Evolutionary conservation across 1,284 basidiomycete genomes (phyloP).

Genomic region (Tremellales sp.): DNA sequence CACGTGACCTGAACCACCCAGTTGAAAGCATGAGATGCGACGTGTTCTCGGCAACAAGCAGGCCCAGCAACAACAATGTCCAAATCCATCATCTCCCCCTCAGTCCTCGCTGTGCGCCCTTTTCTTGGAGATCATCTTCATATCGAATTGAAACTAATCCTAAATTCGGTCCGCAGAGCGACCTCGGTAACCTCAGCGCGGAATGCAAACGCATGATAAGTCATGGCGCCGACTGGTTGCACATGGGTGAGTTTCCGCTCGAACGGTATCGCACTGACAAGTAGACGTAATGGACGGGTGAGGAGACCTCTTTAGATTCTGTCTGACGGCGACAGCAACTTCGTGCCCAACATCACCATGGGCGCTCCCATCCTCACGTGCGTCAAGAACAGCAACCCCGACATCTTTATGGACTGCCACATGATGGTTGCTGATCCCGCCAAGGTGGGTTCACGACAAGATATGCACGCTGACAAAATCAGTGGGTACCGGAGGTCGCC

Average conservation of each 20-base stretch:
- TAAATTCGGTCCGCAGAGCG: constrained; percentile 53
- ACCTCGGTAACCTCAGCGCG: constrained; percentile 84
- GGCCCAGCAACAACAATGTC: constrained; percentile 64
- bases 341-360: constrained; percentile 98
- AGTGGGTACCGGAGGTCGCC: constrained; percentile 97
- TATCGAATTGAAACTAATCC: constrained; percentile 5
- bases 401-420: constrained; percentile 99
- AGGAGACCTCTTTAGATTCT: constrained; percentile 13
- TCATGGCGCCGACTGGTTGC: constrained; percentile 89
- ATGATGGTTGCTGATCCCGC: constrained; percentile 99
- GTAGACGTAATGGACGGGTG: constrained; percentile 95
- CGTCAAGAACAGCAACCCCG: constrained; percentile 83
- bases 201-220: constrained; percentile 93
- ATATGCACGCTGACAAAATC: constrained; percentile 1
- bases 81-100: constrained; percentile 81
- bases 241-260: constrained; percentile 68
- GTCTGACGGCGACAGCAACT: constrained; percentile 58
- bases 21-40: no score
- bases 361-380: constrained; percentile 85
- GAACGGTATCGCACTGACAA: neutral
- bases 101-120: constrained; percentile 64
- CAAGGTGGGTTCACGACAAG: constrained; percentile 56
- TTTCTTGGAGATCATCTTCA: neutral
- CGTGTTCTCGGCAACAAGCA: neutral
- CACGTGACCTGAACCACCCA: no score